Conservation (phyloP, 805 yeast species). For the Candida multigemmis region DNA sequence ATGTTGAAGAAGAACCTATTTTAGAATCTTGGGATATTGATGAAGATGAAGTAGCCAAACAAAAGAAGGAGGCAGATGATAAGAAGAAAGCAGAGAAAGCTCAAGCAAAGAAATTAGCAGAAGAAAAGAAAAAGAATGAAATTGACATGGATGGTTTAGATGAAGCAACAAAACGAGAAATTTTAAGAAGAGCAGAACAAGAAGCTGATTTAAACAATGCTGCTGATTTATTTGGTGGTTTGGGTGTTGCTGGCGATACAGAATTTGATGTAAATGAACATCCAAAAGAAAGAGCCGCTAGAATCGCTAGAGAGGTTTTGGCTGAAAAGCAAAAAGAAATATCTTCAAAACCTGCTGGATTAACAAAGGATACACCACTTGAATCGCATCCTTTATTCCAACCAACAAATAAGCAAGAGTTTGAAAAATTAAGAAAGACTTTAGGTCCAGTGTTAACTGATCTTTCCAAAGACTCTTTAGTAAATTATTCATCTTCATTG, state of each 20-base stretch:
- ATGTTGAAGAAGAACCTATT: conserved; percentile 67
- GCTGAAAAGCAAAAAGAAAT: conserved; percentile 20
- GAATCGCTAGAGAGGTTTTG: conserved; percentile 32
- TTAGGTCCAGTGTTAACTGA: conserved; percentile 13
- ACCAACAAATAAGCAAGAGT: conserved; percentile 70
- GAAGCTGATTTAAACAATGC: conserved; percentile 88
- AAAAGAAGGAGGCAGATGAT: conserved; percentile 34
- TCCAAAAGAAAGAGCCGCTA: conserved; percentile 43
- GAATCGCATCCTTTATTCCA: conserved; percentile 75
- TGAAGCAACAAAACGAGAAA: conserved; percentile 61
- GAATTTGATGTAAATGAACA: conserved; percentile 35
- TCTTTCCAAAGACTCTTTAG: conserved; percentile 45
- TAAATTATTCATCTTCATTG: conserved; percentile 65
- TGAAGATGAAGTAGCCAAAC: conserved; percentile 56
- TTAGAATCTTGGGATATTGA: conserved; percentile 84
- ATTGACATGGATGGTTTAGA: conserved; percentile 63
- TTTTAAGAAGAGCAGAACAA: conserved; percentile 72
- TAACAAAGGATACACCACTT: conserved; percentile 57
- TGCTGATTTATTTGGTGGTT: conserved; percentile 80
- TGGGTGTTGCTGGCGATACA: conserved; percentile 36
- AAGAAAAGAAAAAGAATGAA: conserved; percentile 28
- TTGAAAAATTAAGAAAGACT: conserved; percentile 39
- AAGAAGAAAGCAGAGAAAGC: conserved; percentile 33
- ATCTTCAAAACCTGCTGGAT: conserved; percentile 10
- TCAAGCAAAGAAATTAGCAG: conserved; percentile 38